phyloP scores from a whole-genome alignment of 148 eudicot species.

The Cornus florida region DNA sequence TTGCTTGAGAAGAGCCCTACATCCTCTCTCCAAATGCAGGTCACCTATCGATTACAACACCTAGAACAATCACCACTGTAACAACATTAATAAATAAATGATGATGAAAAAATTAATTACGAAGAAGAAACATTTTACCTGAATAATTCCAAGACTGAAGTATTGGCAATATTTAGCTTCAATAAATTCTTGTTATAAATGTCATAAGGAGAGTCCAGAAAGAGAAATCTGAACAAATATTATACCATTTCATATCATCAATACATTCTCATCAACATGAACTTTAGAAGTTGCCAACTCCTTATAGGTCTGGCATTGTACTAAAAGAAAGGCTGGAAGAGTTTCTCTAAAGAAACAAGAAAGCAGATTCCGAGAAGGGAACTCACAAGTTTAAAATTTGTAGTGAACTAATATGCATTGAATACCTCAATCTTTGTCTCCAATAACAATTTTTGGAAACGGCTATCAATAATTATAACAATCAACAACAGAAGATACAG shows the following conservation, averaged over 20 bases:
- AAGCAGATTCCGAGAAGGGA: not conserved
- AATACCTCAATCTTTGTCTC: not conserved
- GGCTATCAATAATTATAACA: not conserved
- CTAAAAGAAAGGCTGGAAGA: too few relatives aligned
- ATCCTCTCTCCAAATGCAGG: not conserved
- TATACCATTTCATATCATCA: not conserved
- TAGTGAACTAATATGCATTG: not conserved
- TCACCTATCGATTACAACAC: not conserved
- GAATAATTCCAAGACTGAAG: not conserved
- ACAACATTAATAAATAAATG: not conserved
- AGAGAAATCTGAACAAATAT: not conserved
- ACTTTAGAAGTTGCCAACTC: not conserved
- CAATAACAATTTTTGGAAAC: not conserved
- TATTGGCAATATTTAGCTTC: not conserved
- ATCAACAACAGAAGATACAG: not conserved
- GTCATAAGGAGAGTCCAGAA: not conserved
- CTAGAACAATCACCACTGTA: not conserved
- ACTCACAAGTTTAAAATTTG: too few relatives aligned
- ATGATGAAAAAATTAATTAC: not conserved
- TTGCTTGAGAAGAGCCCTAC: not conserved
- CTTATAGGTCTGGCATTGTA: too few relatives aligned
- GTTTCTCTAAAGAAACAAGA: not conserved
- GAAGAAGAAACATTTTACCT: not conserved
- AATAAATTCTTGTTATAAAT: not conserved
- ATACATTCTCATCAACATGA: conserved; percentile 2